Base-by-base conservation (phyloP, 176 grass and related monocot genomes). In the Avena insularis region DNA sequence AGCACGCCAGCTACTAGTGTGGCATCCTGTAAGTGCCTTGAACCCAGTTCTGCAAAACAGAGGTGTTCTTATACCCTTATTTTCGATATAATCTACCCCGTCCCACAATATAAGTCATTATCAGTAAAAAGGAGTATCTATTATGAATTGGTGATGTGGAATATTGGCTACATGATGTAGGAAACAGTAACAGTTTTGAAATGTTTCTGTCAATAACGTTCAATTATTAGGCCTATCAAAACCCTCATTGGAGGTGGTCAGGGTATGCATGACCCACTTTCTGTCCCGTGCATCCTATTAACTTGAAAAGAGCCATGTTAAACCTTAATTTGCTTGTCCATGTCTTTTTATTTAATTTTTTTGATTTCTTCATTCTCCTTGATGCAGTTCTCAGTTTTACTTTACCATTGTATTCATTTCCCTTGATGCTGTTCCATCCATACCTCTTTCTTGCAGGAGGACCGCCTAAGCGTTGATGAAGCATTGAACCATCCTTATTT, bases 401-500 rank as follows among this genome's bases (percentile, higher is more conserved):
- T 40, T 33, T 33, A 59, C 21, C 27, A 62, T 27, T 47, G 59
- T 64, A 12, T 63, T 61, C 23, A 27, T 64, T 82, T 43, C 59
- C 0, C 15, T 82, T 77, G 25, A n/a, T 54, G 17, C 59, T 19
- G 15, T 71, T 80, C 64, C 11, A 86, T 47, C 70, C 19, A 77
- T 47, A 47, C 36, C 21, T 23, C 46, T 66, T 8, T 82, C 21
- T 85, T 85, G 62, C 85, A 98, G 96, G 96, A 98, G 83, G 94
- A 88, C 60, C 92, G 94, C 19, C 73, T 98, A 80, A 96, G 79
- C 77, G 87, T 96, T 16, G 94, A 98, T 81, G 97, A 98, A 88
- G 94, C 90, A 70, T 76, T 98, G 57, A 91, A 64, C 61, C 97
- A 98, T 86, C 92, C 97, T 59, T 98, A 98, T 64, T 98, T 98